Evolutionary conservation across 139 green algal species (phyloP).

Genomic region (Tetradesmus obliquus): DNA sequence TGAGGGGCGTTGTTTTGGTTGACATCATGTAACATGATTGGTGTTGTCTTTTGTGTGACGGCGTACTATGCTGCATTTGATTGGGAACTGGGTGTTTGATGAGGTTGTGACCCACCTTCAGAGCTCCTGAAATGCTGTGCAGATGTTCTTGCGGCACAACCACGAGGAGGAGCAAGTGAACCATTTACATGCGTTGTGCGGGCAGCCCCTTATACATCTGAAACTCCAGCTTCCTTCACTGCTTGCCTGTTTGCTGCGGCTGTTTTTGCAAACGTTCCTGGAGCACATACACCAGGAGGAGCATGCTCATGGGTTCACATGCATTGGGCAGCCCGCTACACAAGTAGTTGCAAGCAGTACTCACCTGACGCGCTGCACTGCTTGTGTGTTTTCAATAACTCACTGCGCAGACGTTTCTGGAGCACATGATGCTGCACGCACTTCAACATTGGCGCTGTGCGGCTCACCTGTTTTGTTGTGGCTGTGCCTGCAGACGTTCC

Average conservation of each 20-base stretch:
- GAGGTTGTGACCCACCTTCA: background rate
- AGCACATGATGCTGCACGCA: constrained; percentile 25
- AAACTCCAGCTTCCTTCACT: background rate
- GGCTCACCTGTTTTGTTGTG: background rate
- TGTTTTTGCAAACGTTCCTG: constrained; percentile 13
- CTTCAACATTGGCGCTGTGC: background rate
- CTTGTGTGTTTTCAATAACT: too few species aligned
- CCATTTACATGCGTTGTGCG: too few species aligned
- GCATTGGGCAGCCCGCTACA: too few species aligned
- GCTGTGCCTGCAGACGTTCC: background rate
- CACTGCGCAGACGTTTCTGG: background rate
- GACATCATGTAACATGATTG: too few species aligned
- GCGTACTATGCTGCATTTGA: background rate
- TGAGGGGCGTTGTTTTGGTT: background rate
- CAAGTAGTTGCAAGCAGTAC: too few species aligned
- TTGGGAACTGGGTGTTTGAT: background rate
- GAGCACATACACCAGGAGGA: constrained; percentile 24
- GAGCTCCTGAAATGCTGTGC: background rate
- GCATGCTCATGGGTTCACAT: too few species aligned
- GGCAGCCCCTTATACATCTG: background rate
- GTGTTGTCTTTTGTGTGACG: background rate
- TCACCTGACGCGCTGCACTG: too few species aligned
- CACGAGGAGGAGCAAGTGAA: constrained; percentile 26
- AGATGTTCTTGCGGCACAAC: constrained; percentile 33
- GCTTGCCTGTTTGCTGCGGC: background rate